Base-by-base conservation (phyloP, 2,329 filamentous ascomycete genomes). In the Ophiostoma angusticollis region DNA sequence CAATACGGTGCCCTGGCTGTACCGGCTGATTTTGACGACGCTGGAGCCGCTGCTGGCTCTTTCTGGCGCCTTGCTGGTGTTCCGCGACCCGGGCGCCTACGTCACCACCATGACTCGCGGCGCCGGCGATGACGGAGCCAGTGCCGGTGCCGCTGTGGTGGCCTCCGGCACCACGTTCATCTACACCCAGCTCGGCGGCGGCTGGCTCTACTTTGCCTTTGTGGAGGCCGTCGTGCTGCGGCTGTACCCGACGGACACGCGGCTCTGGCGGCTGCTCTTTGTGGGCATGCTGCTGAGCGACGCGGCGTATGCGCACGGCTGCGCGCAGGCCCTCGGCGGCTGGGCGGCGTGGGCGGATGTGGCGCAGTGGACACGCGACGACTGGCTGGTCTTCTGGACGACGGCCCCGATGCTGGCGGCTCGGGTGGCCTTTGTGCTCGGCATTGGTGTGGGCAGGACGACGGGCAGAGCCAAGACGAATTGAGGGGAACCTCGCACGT, bases 281-380 rank as follows among this genome's bases (percentile, higher is more conserved):
- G 44, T 45, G 14, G 56, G 56, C 9, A 60, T 60, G 56, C 48
- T 61, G 22, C 44, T 59, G n/a, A 58, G 55, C 40, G 58, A 61
- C 43, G 40, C 42, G 2, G 46, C 46, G 4, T 57, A 51, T 36
- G 49, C 46, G 16, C 51, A 55, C 33, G 50, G 54, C 25, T 46
- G 47, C 2, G 56, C 53, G 19, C 52, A 59, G 44, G 58, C 52
- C 4, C 50, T 60, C 3, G 58, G 58, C 4, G 57, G 58, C 9
- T 58, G 55, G 57, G 41, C 29, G 0, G 16, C 28, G 1, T 60
- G 51, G 49, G 6, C 38, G 4, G 39, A 42, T 9, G 22, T 55
- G 8, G 19, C 36, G 3, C 41, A 39, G 6, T 60, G 57, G 57
- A 55, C 52, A 18, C 29, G 24, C 14, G 52, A 54, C 17, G 57